Base-by-base conservation (phyloP, 2,329 filamentous ascomycete species). In the Pseudogymnoascus sp. region DNA sequence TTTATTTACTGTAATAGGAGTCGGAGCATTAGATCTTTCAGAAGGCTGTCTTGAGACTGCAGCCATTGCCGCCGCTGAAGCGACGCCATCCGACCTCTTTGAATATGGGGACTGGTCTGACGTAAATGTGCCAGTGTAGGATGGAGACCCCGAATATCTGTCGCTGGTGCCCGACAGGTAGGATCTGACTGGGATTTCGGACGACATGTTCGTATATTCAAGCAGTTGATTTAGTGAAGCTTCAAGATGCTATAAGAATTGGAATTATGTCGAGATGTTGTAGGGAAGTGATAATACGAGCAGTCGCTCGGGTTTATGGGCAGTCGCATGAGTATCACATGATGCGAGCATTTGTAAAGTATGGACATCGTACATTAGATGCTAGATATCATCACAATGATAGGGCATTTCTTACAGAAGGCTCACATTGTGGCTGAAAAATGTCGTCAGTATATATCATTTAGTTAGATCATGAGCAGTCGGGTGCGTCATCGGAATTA, bases 321-420 rank as follows among this genome's bases (percentile, higher is more conserved):
- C 49, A 33, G 18, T 33, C 25, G 11, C 49, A 33, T 12, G n/a
- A 9, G 49, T 16, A 33, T 55, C 28, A 55, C 49, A 55, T 55
- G 49, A 55, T 55, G 28, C 5, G 45, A 33, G 49, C 28, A 33
- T 55, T 55, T 33, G 49, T 55, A 55, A 55, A 55, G 28, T 55
- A 33, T 55, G 28, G 25, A 21, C n/a, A 55, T 55, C 31, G 8
- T 55, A 18, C 49, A 33, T 33, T 33, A 55, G 28, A 55, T 55
- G 49, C 49, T 55, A 55, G 49, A 55, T 33, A 55, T 55, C 49
- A 55, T 55, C 49, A 55, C 49, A 33, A 55, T 55, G 49, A 55
- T 55, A 55, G 49, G 49, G 28, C 28, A 33, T 33, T 55, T 52
- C 7, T 55, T 21, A 55, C n/a, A 18, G 49, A 28, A 33, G 49